Evolutionary conservation across 164 flowering plant genomes (phyloP).

Genomic region (Dillenia suffruticosa): DNA sequence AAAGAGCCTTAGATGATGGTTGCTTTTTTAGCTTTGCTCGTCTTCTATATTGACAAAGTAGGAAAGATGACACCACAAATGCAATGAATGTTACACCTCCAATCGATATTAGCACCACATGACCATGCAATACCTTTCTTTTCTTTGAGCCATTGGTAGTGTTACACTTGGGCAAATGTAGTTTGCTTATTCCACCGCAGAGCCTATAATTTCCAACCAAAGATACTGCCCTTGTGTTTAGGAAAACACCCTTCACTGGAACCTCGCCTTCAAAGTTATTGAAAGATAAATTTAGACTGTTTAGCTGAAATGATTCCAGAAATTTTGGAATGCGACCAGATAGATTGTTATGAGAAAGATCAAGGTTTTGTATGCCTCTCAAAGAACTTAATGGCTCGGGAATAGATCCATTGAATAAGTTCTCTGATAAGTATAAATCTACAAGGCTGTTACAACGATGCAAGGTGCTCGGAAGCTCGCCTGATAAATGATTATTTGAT

Average conservation of each 20-base stretch:
- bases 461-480: conserved; percentile 2
- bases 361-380: too few relatives aligned
- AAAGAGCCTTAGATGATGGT: too few relatives aligned
- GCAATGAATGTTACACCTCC: not conserved
- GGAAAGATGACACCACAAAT: not conserved
- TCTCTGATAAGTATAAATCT: too few relatives aligned
- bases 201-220: conserved; percentile 3
- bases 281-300: not conserved
- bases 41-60: not conserved
- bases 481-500: conserved; percentile 13
- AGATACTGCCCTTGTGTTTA: not conserved
- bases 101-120: not conserved
- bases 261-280: conserved; percentile 14
- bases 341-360: too few relatives aligned
- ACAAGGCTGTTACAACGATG: too few relatives aligned
- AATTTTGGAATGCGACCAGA: too few relatives aligned
- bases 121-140: not conserved
- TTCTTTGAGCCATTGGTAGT: not conserved
- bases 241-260: conserved; percentile 10
- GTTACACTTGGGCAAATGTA: conserved; percentile 4
- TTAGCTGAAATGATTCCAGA: not conserved
- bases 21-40: not conserved
- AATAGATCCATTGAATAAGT: too few relatives aligned
- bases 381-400: too few relatives aligned
- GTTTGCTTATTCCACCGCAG: conserved; percentile 8